Base-by-base conservation (phyloP, 192 early-diverging fungal species). In the Phycomyces nitens region DNA sequence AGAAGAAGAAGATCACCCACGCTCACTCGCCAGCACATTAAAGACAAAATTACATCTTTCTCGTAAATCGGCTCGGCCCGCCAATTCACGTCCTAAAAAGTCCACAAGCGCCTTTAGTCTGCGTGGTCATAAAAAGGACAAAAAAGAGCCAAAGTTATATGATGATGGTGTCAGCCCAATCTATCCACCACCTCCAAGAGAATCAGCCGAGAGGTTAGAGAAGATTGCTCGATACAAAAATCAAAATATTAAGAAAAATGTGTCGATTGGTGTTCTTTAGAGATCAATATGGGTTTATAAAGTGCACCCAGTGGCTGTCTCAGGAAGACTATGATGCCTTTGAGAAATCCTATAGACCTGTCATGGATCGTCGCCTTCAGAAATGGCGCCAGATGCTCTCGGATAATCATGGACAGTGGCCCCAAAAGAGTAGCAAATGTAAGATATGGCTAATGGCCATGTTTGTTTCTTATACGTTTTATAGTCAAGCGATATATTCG, bases 401-500 rank as follows among this genome's bases (percentile, higher is more conserved):
- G 16, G 78, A 79, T 47, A 75, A 80, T 43, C 65, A 77, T 50
- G 82, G 82, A 22, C 57, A 78, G 29, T 74, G 75, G 54, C 84
- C 84, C 15, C 58, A 58, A 40, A 70, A 71, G 38, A 73, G 73
- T 22, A 68, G 75, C 16, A 86, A 84, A 72, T 66, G 82, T 82
- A 76, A 20, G 4, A 40, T 15, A 27, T 4, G 8, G 44, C 20
- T 21, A 22, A 38, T 0, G 21, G 16, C 21, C 61, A 50, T 3
- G 9, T 23, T 34, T 55, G 29, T 73, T 41, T 34, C 47, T n/a
- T n/a, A 56, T 52, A 26, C 3, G 12, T 47, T 3, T 3, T 3
- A 14, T 53, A 84, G 85, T 89, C 34, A 92, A 92, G 60, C 73
- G 88, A 54, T 90, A 86, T 58, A 77, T 93, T 18, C 82, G 89